Evolutionary conservation across 2,329 filamentous ascomycete genomes (phyloP), one percentile per base, ranked within the genome.

Genomic region (Aureobasidium sp.): DNA sequence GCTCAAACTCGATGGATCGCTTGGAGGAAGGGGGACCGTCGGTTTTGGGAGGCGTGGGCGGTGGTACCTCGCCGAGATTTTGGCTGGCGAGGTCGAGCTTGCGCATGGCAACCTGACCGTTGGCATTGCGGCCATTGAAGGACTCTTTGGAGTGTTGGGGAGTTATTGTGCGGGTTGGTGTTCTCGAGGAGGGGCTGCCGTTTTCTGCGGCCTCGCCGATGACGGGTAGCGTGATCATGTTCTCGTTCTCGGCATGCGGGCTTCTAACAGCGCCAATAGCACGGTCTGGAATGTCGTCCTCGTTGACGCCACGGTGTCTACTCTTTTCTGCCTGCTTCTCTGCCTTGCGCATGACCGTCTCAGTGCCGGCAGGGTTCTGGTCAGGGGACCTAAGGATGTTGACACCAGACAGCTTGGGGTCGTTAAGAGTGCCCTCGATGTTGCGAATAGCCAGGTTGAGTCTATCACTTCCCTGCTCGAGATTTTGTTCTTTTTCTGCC

Each of bases 201-300:
- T 81, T 87, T 73, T 97, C 93, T 5, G 86, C 89, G n/a, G 86
- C 88, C 75, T 97, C 93, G 67, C 96, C 90, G 7, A 97, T 91
- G 11, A 97, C 87, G 0, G 93, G 93, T 2, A 97, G 77, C 1
- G 81, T 85, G 36, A 80, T 80, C 14, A 82, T 78, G 14, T 79
- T 74, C 15, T 82, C 79, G 76, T 82, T 70, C 72, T 85, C 72
- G 68, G 87, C 79, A 22, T 77, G 80, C 70, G 78, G 82, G 75
- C 79, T 89, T 71, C 77, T 82, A 66, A 79, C 80, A 63, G 77
- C 84, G 62, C 75, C 75, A 51, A 91, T 73, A 1, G 81, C 83
- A 61, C 87, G 80, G 29, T 87, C 84, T 0, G 87, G 86, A 37
- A 87, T 78, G 20, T 86, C 77, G 25, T 83, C 78, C 68, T 84